These are phyloP conservation scores for Quercus berberidifolia DNA, from an alignment of 306 rosid genomes.

Conservation along the genomic window DNA sequence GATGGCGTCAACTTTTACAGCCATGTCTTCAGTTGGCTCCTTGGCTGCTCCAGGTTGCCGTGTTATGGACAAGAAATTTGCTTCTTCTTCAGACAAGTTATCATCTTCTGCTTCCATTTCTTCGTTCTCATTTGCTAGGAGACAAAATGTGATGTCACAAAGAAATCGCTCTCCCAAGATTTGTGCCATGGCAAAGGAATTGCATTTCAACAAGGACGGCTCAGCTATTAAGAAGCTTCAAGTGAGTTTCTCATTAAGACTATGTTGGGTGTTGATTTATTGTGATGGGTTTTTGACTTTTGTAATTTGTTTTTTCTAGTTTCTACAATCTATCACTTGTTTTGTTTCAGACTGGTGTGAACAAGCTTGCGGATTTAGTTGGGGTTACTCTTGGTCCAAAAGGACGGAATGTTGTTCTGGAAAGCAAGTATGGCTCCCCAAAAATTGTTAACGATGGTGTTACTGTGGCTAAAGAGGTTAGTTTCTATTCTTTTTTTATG, in stretches of 20 bases:
- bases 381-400: conserved; percentile 99
- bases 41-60: conserved; percentile 48
- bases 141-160: conserved; percentile 30
- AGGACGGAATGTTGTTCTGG: conserved; percentile 95
- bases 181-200: conserved; percentile 93
- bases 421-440: conserved; percentile 99
- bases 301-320: not conserved
- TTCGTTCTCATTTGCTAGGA: conserved; percentile 44
- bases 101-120: conserved; percentile 72
- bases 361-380: conserved; percentile 96
- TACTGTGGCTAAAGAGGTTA: conserved; percentile 94
- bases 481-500: not conserved
- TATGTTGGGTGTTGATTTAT: not conserved
- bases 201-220: conserved; percentile 97
- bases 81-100: conserved; percentile 28
- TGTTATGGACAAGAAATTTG: conserved; percentile 30
- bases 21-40: conserved; percentile 55
- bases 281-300: not conserved
- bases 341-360: conserved; percentile 73
- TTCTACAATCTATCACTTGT: not conserved
- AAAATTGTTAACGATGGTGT: conserved; percentile 98
- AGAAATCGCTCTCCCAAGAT: conserved; percentile 45
- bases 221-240: conserved; percentile 85
- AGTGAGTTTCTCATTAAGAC: conserved; percentile 19
- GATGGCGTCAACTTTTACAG: conserved; percentile 82